Evolutionary conservation across 805 yeast genomes (phyloP), one percentile per base, ranked within the genome.

Genomic region (Priceomyces haplophilus): DNA sequence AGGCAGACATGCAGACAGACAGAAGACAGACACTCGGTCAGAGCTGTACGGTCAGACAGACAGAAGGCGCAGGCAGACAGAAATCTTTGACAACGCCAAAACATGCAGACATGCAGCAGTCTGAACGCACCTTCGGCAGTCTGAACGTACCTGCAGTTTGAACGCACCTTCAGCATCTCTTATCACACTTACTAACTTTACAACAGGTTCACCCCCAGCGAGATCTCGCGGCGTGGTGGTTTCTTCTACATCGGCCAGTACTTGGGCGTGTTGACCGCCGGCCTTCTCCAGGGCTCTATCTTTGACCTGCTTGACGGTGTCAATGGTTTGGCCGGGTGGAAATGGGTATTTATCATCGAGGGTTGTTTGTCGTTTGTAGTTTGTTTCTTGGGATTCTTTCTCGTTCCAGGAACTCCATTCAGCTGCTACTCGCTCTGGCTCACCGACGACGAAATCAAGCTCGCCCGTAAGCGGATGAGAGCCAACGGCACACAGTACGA

Each of bases 331-430:
- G 70, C 72, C 7, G 80, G 86, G 10, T 84, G 88, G 88, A 71
- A 82, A 65, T 84, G 88, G 88, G 78, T 80, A 56, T 83, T 80
- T 53, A 77, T 84, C 37, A 71, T 84, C 47, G 87, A 82, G 56
- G 83, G 82, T 10, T 53, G 78, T 37, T 71, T 84, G 37, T 78
- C 84, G 3, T 52, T 82, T 21, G 79, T 72, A 2, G 75, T 84
- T 29, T 85, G 83, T 7, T 8, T 82, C 4, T 46, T 78, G 38
- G 86, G 85, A 0, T 68, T 72, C 46, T 77, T 75, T 53, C 50
- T 69, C 51, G 62, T 82, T 46, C 89, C 88, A 7, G 89, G 88
- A 37, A 82, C 85, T 16, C 88, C 88, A 4, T 62, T 70, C 39
- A 62, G 60, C 37, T 65, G 69, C 47, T 64, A 63, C 51, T 58